phyloP scores from a whole-genome alignment of 139 green algal species.

The Coccomyxa sp. region DNA sequence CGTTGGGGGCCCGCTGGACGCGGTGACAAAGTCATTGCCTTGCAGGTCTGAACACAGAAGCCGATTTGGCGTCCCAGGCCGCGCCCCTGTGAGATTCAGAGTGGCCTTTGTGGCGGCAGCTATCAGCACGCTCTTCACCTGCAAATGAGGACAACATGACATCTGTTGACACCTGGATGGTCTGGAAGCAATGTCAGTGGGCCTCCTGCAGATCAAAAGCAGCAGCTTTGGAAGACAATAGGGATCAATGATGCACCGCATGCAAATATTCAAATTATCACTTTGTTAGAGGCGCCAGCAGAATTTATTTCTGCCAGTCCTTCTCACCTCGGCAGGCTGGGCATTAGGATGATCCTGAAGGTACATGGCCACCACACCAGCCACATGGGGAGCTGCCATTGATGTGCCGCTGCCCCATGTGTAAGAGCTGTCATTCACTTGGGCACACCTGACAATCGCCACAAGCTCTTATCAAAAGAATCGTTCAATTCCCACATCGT shows the following conservation, averaged over 20 bases:
- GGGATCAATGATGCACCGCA: too few species aligned
- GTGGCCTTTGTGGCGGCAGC: not conserved
- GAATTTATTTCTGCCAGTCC: too few species aligned
- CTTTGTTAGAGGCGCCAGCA: too few species aligned
- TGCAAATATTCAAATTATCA: too few species aligned
- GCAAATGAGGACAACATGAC: not conserved
- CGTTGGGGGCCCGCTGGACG: not conserved
- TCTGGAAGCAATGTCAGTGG: too few species aligned
- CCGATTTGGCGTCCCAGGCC: not conserved
- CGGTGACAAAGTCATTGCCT: not conserved
- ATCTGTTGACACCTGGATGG: too few species aligned
- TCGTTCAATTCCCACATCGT: too few species aligned
- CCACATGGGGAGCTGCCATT: constrained; percentile 53
- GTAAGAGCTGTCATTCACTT: not conserved
- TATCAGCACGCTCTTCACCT: not conserved
- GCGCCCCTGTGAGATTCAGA: not conserved
- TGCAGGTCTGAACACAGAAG: not conserved
- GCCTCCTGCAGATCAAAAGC: too few species aligned
- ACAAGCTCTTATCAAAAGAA: too few species aligned
- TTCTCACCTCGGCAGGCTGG: constrained; percentile 6
- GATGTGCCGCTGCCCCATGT: constrained; percentile 40
- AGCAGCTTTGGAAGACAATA: too few species aligned
- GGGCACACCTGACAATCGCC: not conserved
- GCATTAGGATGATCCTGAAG: constrained; percentile 25
- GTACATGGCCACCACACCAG: constrained; percentile 55